phyloP scores from a whole-genome alignment of 805 yeast genomes.

The Ogataea pilisensis region DNA sequence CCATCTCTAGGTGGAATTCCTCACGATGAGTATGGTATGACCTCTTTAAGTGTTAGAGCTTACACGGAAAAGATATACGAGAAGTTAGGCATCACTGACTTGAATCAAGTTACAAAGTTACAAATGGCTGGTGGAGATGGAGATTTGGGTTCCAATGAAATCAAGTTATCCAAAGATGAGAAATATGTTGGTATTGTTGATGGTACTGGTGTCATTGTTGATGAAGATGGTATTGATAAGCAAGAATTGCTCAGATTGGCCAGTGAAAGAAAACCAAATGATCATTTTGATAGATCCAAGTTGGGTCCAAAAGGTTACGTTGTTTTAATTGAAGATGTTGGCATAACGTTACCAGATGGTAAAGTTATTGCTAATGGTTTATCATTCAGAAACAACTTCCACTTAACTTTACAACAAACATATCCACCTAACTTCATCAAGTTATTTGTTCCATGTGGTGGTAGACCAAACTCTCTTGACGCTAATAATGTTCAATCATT shows the following conservation, averaged over 20 bases:
- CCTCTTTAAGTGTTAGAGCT: slow-evolving; percentile 89
- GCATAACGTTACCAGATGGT: slow-evolving; percentile 75
- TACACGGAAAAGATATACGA: slow-evolving; percentile 85
- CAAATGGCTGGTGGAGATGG: slow-evolving; percentile 99
- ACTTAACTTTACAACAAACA: slow-evolving; percentile 62
- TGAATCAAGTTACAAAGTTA: slow-evolving; percentile 61
- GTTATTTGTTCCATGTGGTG: slow-evolving; percentile 97
- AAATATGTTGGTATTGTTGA: slow-evolving; percentile 85
- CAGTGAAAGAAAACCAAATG: slow-evolving; percentile 66
- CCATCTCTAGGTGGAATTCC: slow-evolving; percentile 95
- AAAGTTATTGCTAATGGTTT: slow-evolving; percentile 75
- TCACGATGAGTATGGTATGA: slow-evolving; percentile 97
- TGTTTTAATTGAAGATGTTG: slow-evolving; percentile 81
- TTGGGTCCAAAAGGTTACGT: slow-evolving; percentile 74
- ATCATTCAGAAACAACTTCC: slow-evolving; percentile 87
- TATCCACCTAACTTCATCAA: slow-evolving; percentile 59
- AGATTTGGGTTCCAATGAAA: slow-evolving; percentile 94
- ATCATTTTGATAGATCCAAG: slow-evolving; percentile 59
- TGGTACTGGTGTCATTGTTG: slow-evolving; percentile 93
- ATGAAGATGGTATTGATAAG: slow-evolving; percentile 85
- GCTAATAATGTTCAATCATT: slow-evolving; percentile 71
- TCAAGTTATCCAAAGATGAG: slow-evolving; percentile 78
- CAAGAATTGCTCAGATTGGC: slow-evolving; percentile 78
- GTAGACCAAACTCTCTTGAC: slow-evolving; percentile 95
- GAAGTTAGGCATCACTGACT: slow-evolving; percentile 58